Evolutionary conservation across 768 basidiomycete genomes (phyloP).

Genomic region (Tylopilus plumbeoviolaceoides): DNA sequence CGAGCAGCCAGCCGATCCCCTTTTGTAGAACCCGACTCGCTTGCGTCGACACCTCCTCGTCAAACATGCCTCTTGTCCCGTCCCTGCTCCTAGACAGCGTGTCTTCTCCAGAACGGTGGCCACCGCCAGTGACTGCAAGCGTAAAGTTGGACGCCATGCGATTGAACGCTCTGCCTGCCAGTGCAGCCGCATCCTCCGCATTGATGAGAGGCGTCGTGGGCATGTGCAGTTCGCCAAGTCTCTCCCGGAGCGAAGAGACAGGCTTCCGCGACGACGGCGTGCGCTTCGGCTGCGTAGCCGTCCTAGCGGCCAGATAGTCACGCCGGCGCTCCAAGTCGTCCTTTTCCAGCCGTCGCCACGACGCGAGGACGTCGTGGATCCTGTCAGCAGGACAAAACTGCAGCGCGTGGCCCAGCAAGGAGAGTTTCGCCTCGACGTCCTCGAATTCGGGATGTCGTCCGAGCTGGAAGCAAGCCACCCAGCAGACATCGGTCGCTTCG

Average conservation of each 20-base stretch:
- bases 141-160: constrained; percentile 74
- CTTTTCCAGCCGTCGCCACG: constrained; percentile 74
- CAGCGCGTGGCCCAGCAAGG: constrained; percentile 73
- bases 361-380: constrained; percentile 68
- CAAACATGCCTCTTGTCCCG: constrained; percentile 39
- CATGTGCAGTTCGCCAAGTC: constrained; percentile 65
- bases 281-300: constrained; percentile 11
- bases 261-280: constrained; percentile 30
- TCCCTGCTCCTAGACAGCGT: constrained; percentile 35
- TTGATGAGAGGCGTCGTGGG: constrained; percentile 63
- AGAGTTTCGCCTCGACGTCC: constrained; percentile 62
- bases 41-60: constrained; percentile 66
- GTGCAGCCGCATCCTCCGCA: constrained; percentile 74
- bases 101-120: constrained; percentile 25
- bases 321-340: constrained; percentile 54
- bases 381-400: constrained; percentile 83
- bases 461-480: constrained; percentile 87
- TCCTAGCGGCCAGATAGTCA: constrained; percentile 35
- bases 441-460: constrained; percentile 77
- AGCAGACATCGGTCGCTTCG: constrained; percentile 78
- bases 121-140: constrained; percentile 50
- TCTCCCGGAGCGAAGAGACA: constrained; percentile 52
- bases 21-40: constrained; percentile 78
- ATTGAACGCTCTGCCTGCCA: constrained; percentile 76
- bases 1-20: constrained; percentile 95